These are phyloP conservation scores for Smallanthus sonchifolius DNA, from an alignment of 129 eudicot species.

Conservation along the genomic window DNA sequence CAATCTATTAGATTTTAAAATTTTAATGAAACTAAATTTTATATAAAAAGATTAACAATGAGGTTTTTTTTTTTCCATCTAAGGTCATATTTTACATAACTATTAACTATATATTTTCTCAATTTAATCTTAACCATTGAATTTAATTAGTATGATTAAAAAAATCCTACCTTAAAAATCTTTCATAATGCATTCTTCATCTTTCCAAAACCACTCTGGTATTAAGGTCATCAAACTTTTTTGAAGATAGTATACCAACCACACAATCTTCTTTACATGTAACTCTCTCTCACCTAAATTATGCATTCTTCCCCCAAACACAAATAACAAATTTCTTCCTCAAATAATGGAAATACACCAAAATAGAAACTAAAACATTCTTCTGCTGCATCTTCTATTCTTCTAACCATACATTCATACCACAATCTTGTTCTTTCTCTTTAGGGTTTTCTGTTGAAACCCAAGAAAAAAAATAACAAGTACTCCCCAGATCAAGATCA, in stretches of 20 bases:
- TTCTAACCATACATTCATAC: conserved; percentile 9
- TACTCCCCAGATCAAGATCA: conserved; percentile 18
- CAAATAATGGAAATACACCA: conserved; percentile 28
- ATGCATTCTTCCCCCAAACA: conserved; percentile 17
- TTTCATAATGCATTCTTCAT: conserved; percentile 1
- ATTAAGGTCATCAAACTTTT: conserved; percentile 25
- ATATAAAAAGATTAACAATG: no score
- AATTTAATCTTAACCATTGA: no score
- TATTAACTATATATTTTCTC: no score
- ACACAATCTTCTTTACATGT: neutral
- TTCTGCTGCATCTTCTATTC: conserved; percentile 17
- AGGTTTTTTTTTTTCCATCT: no score
- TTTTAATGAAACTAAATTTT: no score
- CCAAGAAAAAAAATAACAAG: neutral
- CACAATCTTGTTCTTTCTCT: conserved; percentile 15
- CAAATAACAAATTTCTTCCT: conserved; percentile 23
- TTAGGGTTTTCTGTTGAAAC: conserved; percentile 27
- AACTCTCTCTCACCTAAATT: neutral
- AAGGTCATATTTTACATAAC: no score
- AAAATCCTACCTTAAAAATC: no score
- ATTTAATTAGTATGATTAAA: no score
- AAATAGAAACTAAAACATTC: conserved; percentile 40
- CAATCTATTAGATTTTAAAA: no score
- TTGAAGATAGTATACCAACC: conserved; percentile 22
- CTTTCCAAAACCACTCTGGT: conserved; percentile 39